Evolutionary conservation across 768 basidiomycete species (phyloP), one percentile per base, ranked within the genome.

Genomic region (Sutorius australiensis): DNA sequence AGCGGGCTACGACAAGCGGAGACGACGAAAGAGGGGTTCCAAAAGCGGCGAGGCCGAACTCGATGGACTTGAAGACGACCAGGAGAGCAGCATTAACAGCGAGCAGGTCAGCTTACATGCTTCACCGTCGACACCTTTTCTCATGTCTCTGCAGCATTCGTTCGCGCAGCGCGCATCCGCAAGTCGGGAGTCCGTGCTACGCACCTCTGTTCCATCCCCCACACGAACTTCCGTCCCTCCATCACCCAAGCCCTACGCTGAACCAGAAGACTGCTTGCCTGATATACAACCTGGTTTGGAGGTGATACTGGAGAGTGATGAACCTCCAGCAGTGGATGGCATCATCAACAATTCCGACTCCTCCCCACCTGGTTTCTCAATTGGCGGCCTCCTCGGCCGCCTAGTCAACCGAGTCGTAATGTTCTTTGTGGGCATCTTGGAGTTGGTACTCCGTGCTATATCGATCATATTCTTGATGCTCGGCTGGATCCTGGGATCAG

Each of bases 281-380:
- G 74, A 79, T 24, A 68, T 75, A 30, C 80, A 81, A 52, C 74
- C 77, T 57, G 78, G 80, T 2, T 75, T 89, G 27, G 71, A 80
- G 21, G 80, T 84, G 8, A 86, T 89, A 60, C 74, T 78, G 6
- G 88, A 89, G 72, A 73, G 75, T 28, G 82, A 89, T 3, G 86
- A 87, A 62, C 75, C 69, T 27, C 63, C 65, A 16, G 48, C 46
- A 14, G 63, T 69, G 51, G 61, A 62, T 45, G 70, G 67, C 38
- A 42, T 67, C 27, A 46, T 54, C 46, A 54, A 69, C 46, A 63
- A 56, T 27, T 60, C 62, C 47, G 58, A 64, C 34, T 34, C 54
- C 43, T 52, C 28, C 42, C 52, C 19, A 53, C 53, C 61, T 17
- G 51, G 65, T 17, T 78, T 77, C 61, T 79, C 78, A 0, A 64